phyloP scores from a whole-genome alignment of 1,284 basidiomycete species.

The Xerocomus nothofagi region DNA sequence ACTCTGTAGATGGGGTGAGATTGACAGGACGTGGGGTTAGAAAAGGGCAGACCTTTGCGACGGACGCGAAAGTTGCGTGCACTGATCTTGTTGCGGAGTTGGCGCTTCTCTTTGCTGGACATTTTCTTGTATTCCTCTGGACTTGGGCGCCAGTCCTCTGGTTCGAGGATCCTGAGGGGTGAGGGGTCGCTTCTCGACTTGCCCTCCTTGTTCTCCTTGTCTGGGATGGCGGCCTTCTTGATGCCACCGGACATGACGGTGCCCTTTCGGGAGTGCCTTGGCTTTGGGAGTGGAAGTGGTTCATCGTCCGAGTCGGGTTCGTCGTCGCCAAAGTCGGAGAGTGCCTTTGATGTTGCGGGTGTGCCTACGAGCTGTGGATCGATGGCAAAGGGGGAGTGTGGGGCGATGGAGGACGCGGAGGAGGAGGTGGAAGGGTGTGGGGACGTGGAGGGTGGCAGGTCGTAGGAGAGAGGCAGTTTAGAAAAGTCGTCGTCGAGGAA shows the following conservation, averaged over 20 bases:
- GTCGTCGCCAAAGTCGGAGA: conserved; percentile 35
- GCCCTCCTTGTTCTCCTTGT: conserved; percentile 38
- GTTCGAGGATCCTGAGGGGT: conserved; percentile 35
- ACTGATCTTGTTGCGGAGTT: conserved; percentile 95
- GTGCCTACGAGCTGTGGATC: conserved; percentile 54
- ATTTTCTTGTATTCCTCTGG: conserved; percentile 97
- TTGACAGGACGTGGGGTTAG: not conserved
- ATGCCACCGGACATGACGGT: conserved; percentile 72
- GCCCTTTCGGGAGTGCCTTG: conserved; percentile 60
- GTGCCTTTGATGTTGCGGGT: conserved; percentile 39
- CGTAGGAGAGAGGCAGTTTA: conserved; percentile 41
- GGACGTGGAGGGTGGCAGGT: conserved; percentile 34
- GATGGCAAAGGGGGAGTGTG: conserved; percentile 42
- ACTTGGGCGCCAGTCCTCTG: conserved; percentile 78
- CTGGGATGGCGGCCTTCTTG: conserved; percentile 48
- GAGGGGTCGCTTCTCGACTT: conserved; percentile 11
- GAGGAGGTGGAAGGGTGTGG: conserved; percentile 25
- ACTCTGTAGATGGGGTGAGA: conserved; percentile 55
- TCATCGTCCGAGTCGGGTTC: conserved; percentile 29
- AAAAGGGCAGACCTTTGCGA: conserved; percentile 69
- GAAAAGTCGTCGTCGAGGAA: conserved; percentile 44
- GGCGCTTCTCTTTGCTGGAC: conserved; percentile 93
- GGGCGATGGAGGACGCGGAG: conserved; percentile 17
- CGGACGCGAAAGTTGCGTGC: conserved; percentile 93
- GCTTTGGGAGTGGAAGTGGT: conserved; percentile 27